These are phyloP conservation scores for Gracilaria vermiculophylla DNA, from an alignment of 23 red algal genomes.

Conservation along the genomic window DNA sequence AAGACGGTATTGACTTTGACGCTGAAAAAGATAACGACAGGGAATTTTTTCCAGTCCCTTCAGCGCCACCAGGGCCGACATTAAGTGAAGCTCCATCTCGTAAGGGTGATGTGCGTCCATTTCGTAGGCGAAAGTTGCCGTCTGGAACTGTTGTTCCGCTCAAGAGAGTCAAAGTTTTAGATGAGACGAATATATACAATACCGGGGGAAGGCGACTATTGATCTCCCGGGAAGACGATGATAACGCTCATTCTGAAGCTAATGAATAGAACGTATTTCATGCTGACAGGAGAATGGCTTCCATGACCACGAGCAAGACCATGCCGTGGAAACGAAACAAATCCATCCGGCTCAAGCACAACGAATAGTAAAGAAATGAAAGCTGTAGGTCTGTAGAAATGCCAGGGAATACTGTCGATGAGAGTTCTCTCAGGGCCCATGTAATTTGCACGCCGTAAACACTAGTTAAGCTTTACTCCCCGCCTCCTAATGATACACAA, in stretches of 20 bases:
- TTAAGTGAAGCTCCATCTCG: neutral
- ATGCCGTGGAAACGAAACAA: neutral
- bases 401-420: no score
- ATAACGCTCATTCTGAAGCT: neutral
- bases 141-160: slow-evolving; percentile 14
- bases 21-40: neutral
- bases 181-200: neutral
- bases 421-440: neutral
- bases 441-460: no score
- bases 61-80: neutral
- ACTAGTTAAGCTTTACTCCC: neutral
- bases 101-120: slow-evolving; percentile 20
- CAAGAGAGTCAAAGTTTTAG: slow-evolving; percentile 9
- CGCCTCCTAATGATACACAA: neutral
- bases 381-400: neutral
- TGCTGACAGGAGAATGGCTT: neutral
- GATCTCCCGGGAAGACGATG: neutral
- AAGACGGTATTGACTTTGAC: neutral
- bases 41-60: neutral
- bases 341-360: neutral
- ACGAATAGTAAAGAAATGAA: neutral
- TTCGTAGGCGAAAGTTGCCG: slow-evolving; percentile 23
- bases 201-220: neutral
- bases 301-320: neutral
- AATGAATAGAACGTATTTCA: neutral